Base-by-base conservation (phyloP, 257 asterid species). In the Ilex asprella region DNA sequence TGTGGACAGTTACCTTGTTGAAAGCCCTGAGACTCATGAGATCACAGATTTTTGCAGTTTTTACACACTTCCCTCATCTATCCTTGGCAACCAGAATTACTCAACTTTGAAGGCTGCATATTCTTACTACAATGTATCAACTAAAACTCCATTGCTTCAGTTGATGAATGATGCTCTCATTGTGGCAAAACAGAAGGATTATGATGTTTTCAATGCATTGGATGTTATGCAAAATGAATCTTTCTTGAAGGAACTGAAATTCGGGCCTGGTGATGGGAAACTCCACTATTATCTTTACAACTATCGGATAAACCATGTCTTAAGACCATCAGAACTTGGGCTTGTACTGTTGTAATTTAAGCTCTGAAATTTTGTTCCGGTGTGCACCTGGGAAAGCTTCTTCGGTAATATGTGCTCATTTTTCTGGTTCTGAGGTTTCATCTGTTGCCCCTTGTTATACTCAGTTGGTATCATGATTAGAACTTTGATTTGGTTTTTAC, bases 211-310 rank as follows among this genome's bases (percentile, higher is more conserved):
- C 15, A 53, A 53, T 53, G 57, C 57, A 15, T 16, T 53, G 57
- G 57, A 53, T 53, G 57, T 53, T 2, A 53, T 53, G 57, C 30
- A 53, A 14, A 53, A 53, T 53, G 57, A 53, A 21, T 14, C 30
- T 14, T 53, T 53, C 30, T 16, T 53, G 57, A 53, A 53, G 57
- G 57, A 15, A 53, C 57, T 53, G 57, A 53, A 53, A 10, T 53
- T 53, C 11, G 57, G 57, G 6, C 57, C 57, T 14, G 57, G 57
- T 15, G 57, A 53, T 53, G 57, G 57, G 57, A 53, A 53, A 53
- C 30, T 53, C 11, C 57, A 53, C 57, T 53, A 53, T 10, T 53
- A 53, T n/a, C 57, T 53, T 5, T 53, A 53, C 30, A 53, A 53
- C 30, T 53, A 53, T 53, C 5, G 57, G 15, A n/a, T 53, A 21